Conservation (phyloP, 106 monocot species). For the Allium cepa region DNA sequence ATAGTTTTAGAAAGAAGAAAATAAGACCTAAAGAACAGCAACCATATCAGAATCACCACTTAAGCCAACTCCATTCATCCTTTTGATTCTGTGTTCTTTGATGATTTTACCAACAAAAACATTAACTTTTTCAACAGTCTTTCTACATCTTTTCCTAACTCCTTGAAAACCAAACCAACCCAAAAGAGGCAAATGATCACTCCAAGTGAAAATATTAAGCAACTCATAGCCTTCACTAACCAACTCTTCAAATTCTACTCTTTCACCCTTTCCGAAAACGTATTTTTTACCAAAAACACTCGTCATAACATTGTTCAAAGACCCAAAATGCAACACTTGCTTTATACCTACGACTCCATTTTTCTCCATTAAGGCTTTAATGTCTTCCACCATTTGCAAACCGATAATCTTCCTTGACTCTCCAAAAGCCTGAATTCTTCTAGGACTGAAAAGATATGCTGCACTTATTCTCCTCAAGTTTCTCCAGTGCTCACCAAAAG, state of each 20-base stretch:
- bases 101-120: slow-evolving; percentile 16
- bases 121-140: slow-evolving; percentile 5
- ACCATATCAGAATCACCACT: slow-evolving; percentile 18
- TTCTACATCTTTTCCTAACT: slow-evolving; percentile 14
- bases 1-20: not conserved
- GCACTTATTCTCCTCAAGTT: slow-evolving; percentile 10
- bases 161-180: slow-evolving; percentile 22
- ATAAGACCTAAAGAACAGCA: slow-evolving; percentile 18
- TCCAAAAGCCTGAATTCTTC: slow-evolving; percentile 8
- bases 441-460: slow-evolving; percentile 10
- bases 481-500: slow-evolving; percentile 21
- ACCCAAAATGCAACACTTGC: slow-evolving; percentile 21
- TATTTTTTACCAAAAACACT: slow-evolving; percentile 24
- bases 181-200: slow-evolving; percentile 14
- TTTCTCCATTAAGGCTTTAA: slow-evolving; percentile 1
- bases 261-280: slow-evolving; percentile 9
- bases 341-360: slow-evolving; percentile 13
- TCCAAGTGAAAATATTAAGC: slow-evolving; percentile 18
- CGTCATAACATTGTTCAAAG: slow-evolving; percentile 22
- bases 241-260: slow-evolving; percentile 15
- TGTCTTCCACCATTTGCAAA: slow-evolving; percentile 7
- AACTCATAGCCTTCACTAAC: slow-evolving; percentile 25
- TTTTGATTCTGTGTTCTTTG: slow-evolving; percentile 8
- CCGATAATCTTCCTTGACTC: slow-evolving; percentile 13
- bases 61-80: not conserved